Evolutionary conservation across 2,329 filamentous ascomycete genomes (phyloP), one percentile per base, ranked within the genome.

Genomic region (Dothistroma pini): DNA sequence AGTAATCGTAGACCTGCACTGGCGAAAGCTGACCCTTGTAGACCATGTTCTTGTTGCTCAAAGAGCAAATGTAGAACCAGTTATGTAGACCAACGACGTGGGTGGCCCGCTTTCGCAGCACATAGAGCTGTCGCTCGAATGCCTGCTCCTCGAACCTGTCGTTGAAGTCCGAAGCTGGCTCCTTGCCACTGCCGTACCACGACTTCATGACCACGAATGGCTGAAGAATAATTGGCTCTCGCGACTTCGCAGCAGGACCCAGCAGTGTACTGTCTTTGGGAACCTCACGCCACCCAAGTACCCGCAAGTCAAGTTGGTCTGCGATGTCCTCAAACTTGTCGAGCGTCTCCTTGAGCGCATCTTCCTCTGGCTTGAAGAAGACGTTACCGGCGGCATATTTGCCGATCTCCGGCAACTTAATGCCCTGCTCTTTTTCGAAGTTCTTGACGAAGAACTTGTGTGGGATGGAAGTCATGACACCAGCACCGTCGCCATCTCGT

Each of bases 371-470:
- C 83, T 97, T 97, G 84, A 99, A 97, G 82, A 99, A 99, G 72
- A 99, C 79, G 79, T 99, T 99, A 72, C 93, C 93, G 71, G 93
- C 93, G 63, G 95, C 95, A 80, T 99, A 99, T 79, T 97, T 91
- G 71, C 93, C 95, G 67, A 88, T 82, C 66, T 89, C 88, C 63
- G 95, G 95, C 66, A 99, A 83, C 78, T 91, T 89, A 74, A 95
- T 88, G 75, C 88, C 89, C 74, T 91, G 89, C 80, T 97, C 91
- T 70, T 89, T 89, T 77, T 91, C 92, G 77, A 97, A 97, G 78
- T 97, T 96, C 84, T 97, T 99, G 75, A 96, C 83, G 77, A 99
- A 97, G 83, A 99, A 97, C 78, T 89, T 92, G 83, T 97, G 93
- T 62, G 95, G 95, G 72, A 99, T 96, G 63, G 93, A 97, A 69